These are phyloP conservation scores for Ophioceras dolichostomum DNA, from an alignment of 2,329 filamentous ascomycete species.

Conservation along the genomic window DNA sequence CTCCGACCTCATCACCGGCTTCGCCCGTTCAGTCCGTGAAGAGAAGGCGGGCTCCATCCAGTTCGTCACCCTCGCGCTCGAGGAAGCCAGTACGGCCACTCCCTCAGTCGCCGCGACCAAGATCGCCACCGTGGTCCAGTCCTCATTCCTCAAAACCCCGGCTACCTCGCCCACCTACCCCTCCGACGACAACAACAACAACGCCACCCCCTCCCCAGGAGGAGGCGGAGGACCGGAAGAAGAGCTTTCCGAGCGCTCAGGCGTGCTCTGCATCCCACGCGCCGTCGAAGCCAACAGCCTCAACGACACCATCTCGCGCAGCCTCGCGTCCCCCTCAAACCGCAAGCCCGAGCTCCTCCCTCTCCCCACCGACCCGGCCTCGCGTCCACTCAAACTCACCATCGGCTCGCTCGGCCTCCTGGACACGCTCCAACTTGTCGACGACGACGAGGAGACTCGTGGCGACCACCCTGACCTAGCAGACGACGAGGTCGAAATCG, in stretches of 20 bases:
- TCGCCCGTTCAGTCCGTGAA: neutral
- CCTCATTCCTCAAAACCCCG: no score
- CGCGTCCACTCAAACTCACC: neutral
- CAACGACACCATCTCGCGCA: neutral
- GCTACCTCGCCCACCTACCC: no score
- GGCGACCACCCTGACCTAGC: constrained; percentile 2
- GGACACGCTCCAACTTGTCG: neutral
- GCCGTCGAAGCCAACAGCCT: constrained; percentile 3
- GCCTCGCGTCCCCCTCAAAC: neutral
- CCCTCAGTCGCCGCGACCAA: neutral
- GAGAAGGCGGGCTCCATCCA: neutral
- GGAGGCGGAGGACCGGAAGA: constrained; percentile 5
- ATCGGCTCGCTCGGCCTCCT: constrained; percentile 1
- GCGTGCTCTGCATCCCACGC: constrained; percentile 11
- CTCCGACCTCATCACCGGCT: neutral
- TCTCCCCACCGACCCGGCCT: neutral
- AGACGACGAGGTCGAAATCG: constrained; percentile 20
- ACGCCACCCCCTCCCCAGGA: constrained; percentile 1
- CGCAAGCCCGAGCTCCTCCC: neutral
- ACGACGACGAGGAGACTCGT: neutral
- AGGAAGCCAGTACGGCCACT: neutral
- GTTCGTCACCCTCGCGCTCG: neutral
- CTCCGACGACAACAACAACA: neutral
- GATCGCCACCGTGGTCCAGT: neutral
- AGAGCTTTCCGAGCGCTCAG: constrained; percentile 12